Evolutionary conservation across 768 basidiomycete species (phyloP).

Genomic region (Tulasnella sp.): DNA sequence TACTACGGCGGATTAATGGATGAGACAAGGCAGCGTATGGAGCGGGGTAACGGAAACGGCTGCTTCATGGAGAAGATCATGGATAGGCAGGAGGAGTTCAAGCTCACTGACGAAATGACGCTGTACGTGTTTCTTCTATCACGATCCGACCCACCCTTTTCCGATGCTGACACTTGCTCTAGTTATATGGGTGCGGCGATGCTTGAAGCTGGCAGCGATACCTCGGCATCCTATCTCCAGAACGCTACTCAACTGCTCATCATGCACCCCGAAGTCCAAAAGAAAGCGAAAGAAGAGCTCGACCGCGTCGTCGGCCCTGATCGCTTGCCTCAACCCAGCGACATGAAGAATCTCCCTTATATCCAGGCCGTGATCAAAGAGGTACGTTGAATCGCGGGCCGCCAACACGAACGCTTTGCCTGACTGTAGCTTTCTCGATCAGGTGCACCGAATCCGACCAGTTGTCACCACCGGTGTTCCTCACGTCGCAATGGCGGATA

Average conservation of each 20-base stretch:
- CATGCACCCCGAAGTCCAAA: slow-evolving; percentile 15
- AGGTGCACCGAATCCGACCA: slow-evolving; percentile 21
- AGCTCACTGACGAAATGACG: neutral
- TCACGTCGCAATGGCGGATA: slow-evolving; percentile 28
- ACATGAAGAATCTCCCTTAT: slow-evolving; percentile 20
- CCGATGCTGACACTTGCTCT: neutral
- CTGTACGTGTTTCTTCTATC: neutral
- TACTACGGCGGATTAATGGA: slow-evolving; percentile 11
- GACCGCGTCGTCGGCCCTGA: slow-evolving; percentile 23
- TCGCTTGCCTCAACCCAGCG: slow-evolving; percentile 4
- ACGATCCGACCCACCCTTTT: neutral
- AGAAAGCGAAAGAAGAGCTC: slow-evolving; percentile 18
- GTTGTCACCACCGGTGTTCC: slow-evolving; percentile 31
- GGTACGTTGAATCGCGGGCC: neutral
- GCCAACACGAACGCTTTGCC: no score
- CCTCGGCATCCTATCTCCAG: slow-evolving; percentile 6
- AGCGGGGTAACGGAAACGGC: neutral
- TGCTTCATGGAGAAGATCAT: neutral
- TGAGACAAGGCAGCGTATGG: neutral
- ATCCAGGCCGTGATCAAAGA: slow-evolving; percentile 16
- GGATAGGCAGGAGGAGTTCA: slow-evolving; percentile 17
- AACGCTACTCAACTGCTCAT: neutral
- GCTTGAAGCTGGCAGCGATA: slow-evolving; percentile 18
- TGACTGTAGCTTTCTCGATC: neutral
- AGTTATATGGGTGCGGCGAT: slow-evolving; percentile 13